Evolutionary conservation across 106 monocot genomes (phyloP).

Genomic region (Apostasia ramifera): DNA sequence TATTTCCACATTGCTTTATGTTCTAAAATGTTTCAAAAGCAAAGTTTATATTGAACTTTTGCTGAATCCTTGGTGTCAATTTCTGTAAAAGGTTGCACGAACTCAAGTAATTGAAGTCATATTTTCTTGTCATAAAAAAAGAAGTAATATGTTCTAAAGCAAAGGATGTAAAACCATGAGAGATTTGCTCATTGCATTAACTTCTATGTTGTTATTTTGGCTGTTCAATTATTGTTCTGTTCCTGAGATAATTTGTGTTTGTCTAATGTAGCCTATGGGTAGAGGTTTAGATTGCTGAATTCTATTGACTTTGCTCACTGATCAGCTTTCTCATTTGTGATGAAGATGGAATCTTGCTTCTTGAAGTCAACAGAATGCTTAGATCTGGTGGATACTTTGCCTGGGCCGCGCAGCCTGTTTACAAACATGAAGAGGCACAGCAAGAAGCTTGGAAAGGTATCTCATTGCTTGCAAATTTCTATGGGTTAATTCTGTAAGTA

Average conservation of each 20-base stretch:
- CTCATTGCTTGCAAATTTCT: neutral
- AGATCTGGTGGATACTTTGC: constrained; percentile 94
- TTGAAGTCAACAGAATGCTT: constrained; percentile 95
- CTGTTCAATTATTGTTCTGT: neutral
- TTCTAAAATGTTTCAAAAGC: too few relatives aligned
- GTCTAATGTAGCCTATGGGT: constrained; percentile 1
- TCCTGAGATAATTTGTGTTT: neutral
- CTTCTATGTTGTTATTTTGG: too few relatives aligned
- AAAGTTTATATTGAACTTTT: too few relatives aligned
- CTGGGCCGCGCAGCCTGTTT: constrained; percentile 97
- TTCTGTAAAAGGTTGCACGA: too few relatives aligned
- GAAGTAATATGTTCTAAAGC: too few relatives aligned
- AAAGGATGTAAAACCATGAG: too few relatives aligned
- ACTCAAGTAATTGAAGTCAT: too few relatives aligned
- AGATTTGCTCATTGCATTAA: too few relatives aligned
- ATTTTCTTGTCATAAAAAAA: too few relatives aligned
- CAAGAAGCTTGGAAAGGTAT: constrained; percentile 83
- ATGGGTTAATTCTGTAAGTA: too few relatives aligned
- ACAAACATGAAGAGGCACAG: constrained; percentile 85
- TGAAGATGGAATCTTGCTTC: constrained; percentile 85
- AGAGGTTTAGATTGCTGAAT: neutral
- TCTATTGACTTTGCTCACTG: constrained; percentile 12
- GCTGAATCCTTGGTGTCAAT: too few relatives aligned
- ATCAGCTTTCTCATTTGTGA: constrained; percentile 6
- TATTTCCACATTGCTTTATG: too few relatives aligned